Evolutionary conservation across 257 asterid genomes (phyloP), one percentile per base, ranked within the genome.

Genomic region (Scutellaria galericulata): DNA sequence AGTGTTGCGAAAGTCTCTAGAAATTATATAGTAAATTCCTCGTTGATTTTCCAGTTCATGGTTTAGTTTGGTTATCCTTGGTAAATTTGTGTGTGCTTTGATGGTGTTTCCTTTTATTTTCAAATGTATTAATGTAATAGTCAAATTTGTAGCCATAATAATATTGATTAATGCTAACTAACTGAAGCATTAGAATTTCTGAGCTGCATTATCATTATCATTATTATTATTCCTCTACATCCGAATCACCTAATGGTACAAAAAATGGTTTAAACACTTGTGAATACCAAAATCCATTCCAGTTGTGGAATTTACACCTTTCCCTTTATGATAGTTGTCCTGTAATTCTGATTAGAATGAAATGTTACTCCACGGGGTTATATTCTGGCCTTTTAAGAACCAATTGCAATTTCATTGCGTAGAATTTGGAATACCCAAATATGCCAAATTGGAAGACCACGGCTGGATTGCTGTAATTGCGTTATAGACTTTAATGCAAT

Each of bases 21-120:
- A 35, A 39, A 14, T n/a, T 39, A 7, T 27, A 0, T 44, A 7
- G 11, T 47, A 2, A 8, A 7, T 14, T 48, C 22, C 54, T 5
- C 41, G 42, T 55, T 72, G 64, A 37, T 14, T 62, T 45, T 57
- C 39, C n/a, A n/a, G 66, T 4, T 66, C 37, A 41, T 24, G 57
- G 53, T 63, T 51, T 51, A 12, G 18, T n/a, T 65, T 64, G 45
- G 44, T 1, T 47, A 45, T 37, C 12, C 31, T 8, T 56, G 57
- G 10, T 22, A 27, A 65, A 31, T 44, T 44, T 11, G 12, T 73
- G 7, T 47, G 9, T 53, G 71, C 35, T 50, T 48, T 46, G 46
- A 57, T 15, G 58, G 47, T 10, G 70, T 24, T 24, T 13, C 14
- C 37, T 37, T 39, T 7, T 9, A 45, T 20, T 72, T 48, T 51